Percentiles rank a stretch among this genome's conserved stretches.
Conservation (phyloP, 345 rosid species). For the Hibiscus syriacus region DNA sequence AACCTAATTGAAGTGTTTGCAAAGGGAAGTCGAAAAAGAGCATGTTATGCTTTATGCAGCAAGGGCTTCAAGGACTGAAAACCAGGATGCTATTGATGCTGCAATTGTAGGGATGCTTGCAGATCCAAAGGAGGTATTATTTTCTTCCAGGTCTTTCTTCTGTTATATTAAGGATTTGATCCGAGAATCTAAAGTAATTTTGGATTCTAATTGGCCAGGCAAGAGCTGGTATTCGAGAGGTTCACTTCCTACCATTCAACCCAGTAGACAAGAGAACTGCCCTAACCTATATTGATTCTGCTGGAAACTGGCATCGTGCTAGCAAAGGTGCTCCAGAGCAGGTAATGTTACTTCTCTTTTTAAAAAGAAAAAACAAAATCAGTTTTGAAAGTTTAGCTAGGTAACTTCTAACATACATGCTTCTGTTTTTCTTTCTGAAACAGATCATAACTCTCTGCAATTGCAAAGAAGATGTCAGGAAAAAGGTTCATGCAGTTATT, state of each 20-base stretch:
- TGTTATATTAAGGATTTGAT: constrained; percentile 4
- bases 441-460: constrained; percentile 70
- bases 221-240: constrained; percentile 60
- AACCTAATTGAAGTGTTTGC: constrained; percentile 63
- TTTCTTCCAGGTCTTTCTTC: neutral
- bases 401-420: neutral
- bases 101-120: constrained; percentile 96
- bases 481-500: constrained; percentile 61
- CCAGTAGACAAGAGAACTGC: no score
- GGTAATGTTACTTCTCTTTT: no score
- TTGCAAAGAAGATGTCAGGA: constrained; percentile 64
- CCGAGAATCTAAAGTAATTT: neutral
- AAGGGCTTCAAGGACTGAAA: constrained; percentile 80
- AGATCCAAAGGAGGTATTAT: constrained; percentile 75
- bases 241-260: no score
- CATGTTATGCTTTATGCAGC: constrained; percentile 71
- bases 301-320: no score
- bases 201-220: constrained; percentile 40
- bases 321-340: no score
- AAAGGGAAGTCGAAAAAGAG: constrained; percentile 70
- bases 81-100: constrained; percentile 96
- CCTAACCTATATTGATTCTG: no score
- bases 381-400: neutral
- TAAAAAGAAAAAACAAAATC: no score
- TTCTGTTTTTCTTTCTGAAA: neutral